Evolutionary conservation across 257 asterid genomes (phyloP).

Genomic region (Vinca minor): DNA sequence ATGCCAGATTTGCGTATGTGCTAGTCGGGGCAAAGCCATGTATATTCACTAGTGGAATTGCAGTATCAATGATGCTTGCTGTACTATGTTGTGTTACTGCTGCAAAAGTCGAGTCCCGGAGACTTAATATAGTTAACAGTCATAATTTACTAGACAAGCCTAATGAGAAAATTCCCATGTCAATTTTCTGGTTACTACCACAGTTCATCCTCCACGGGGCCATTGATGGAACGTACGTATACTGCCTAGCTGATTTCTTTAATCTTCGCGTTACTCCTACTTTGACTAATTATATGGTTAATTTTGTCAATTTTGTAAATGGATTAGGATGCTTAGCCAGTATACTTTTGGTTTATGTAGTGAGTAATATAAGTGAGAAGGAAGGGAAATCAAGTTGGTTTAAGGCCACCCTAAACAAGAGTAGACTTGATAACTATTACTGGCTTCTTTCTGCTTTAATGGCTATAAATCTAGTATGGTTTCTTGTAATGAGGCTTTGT

Average conservation of each 20-base stretch:
- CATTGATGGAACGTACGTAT: constrained; percentile 12
- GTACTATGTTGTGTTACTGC: constrained; percentile 43
- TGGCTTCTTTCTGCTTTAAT: constrained; percentile 20
- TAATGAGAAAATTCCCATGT: constrained; percentile 13
- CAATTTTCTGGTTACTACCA: constrained; percentile 19
- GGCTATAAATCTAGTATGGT: constrained; percentile 16
- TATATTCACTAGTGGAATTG: constrained; percentile 16
- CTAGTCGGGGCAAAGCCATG: background rate
- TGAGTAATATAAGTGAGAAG: constrained; percentile 4
- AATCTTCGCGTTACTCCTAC: background rate
- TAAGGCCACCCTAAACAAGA: constrained; percentile 17
- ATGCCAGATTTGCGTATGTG: background rate
- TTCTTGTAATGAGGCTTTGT: constrained; percentile 9
- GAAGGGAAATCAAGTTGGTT: constrained; percentile 24
- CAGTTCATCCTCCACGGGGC: constrained; percentile 25
- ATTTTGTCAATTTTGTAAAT: background rate
- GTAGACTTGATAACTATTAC: constrained; percentile 27
- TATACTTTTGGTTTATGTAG: constrained; percentile 11
- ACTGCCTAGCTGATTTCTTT: constrained; percentile 1
- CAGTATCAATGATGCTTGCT: constrained; percentile 28
- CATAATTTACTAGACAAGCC: constrained; percentile 15
- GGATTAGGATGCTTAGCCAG: constrained; percentile 25
- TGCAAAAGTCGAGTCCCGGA: constrained; percentile 37
- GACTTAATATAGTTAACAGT: constrained; percentile 14
- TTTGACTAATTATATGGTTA: constrained; percentile 6